A percentile compares a stretch with the other conserved stretches of the same genome.
These are phyloP conservation scores for Bacidia gigantensis DNA, from an alignment of 495 filamentous ascomycete genomes.

Conservation along the genomic window DNA sequence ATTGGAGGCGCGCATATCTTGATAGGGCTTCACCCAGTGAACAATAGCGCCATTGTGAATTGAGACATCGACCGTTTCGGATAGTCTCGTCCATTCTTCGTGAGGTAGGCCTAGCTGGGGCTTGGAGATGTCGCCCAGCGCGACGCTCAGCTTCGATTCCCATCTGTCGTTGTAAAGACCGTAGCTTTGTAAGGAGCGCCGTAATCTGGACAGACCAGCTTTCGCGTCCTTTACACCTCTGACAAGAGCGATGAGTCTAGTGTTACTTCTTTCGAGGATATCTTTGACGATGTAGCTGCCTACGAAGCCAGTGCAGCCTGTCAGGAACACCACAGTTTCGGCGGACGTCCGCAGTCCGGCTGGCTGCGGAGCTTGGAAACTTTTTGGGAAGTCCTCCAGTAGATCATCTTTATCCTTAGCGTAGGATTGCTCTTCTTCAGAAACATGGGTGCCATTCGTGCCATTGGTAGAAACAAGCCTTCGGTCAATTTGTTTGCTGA, in stretches of 20 bases:
- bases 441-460: too few species aligned
- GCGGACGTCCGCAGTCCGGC: background rate
- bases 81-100: slow-evolving; percentile 46
- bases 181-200: slow-evolving; percentile 44
- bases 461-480: background rate
- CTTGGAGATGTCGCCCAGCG: slow-evolving; percentile 60
- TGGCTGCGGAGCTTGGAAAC: slow-evolving; percentile 8
- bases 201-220: slow-evolving; percentile 37
- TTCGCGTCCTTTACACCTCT: slow-evolving; percentile 39
- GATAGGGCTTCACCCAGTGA: slow-evolving; percentile 38
- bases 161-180: slow-evolving; percentile 69
- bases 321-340: background rate
- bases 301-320: slow-evolving; percentile 22
- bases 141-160: slow-evolving; percentile 44
- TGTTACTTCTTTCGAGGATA: slow-evolving; percentile 42
- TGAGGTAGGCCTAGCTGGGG: slow-evolving; percentile 57
- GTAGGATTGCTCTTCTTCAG: background rate
- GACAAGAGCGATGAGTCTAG: slow-evolving; percentile 66
- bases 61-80: slow-evolving; percentile 55
- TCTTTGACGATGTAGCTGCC: slow-evolving; percentile 72
- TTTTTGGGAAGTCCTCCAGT: slow-evolving; percentile 2
- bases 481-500: slow-evolving; percentile 61
- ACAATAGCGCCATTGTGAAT: slow-evolving; percentile 73
- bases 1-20: slow-evolving; percentile 61
- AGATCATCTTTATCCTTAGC: slow-evolving; percentile 4